Evolutionary conservation across 495 filamentous ascomycete species (phyloP), one percentile per base, ranked within the genome.

Genomic region (Cairneyella variabilis): DNA sequence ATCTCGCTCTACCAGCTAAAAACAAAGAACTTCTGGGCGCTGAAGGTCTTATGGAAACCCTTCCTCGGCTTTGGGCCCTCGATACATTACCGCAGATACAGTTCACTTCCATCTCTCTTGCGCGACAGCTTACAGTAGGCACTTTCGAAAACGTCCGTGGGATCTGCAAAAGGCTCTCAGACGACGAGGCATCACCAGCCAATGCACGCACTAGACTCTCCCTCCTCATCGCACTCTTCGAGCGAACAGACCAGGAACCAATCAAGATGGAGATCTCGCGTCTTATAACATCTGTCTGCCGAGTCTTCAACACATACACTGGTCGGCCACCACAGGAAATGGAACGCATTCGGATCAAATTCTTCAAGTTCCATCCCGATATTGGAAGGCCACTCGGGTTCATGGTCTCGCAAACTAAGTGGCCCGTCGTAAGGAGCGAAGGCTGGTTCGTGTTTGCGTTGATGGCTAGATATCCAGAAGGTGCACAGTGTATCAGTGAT

Each of bases 261-360:
- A 88, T 80, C 18, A 87, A 84, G 66, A 84, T 83, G 9, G 89
- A 93, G 59, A 82, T 87, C 48, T 82, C 86, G 4, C 83, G 89
- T 26, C 79, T 77, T 8, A 66, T 85, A 32, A 77, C 78, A 50
- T 81, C 79, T 16, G 73, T 88, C 25, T 86, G 85, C 56, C 82
- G 88, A 1, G 76, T 77, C 2, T 64, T 86, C 21, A 71, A 76
- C 49, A 69, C 68, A 5, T 67, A 72, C 9, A 67, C 64, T n/a
- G 69, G 50, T 10, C 43, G 38, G 16, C 21, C 45, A 3, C 48
- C 51, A 3, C 53, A 52, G 23, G 54, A 65, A 9, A 40, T 61
- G 36, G 59, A 58, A 3, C 27, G 49, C 5, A 61, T 76, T 16
- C 69, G 79, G 9, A 61, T 72, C 2, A 63, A 63, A 17, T 76